Percentiles rank a stretch among this genome's conserved stretches.
Evolutionary conservation across 805 yeast genomes (phyloP).

Genomic region (Saccharomycopsis olivae): DNA sequence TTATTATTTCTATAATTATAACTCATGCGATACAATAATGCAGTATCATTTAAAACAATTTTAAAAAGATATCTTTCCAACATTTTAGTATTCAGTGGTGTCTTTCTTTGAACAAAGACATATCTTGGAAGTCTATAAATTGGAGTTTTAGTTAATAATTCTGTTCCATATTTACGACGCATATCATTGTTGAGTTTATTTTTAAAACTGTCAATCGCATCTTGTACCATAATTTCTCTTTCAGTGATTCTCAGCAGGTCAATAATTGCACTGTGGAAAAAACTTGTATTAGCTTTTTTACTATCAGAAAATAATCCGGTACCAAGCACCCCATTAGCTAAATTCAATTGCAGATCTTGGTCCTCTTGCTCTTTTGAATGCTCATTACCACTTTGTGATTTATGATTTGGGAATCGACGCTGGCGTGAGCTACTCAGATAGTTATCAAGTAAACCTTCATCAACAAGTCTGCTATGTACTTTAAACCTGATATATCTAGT

Average conservation of each 20-base stretch:
- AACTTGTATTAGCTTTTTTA: conserved; percentile 3
- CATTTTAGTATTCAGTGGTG: conserved; percentile 3
- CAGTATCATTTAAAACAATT: conserved; percentile 11
- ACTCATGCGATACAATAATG: conserved; percentile 11
- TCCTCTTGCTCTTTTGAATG: conserved; percentile 12
- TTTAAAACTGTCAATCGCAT: conserved; percentile 10
- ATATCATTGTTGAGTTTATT: conserved; percentile 13
- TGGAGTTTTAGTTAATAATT: conserved; percentile 11
- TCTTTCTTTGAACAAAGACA: conserved; percentile 13
- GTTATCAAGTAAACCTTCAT: conserved; percentile 22
- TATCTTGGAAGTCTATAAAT: conserved; percentile 11
- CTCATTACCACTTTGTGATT: conserved; percentile 20
- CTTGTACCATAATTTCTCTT: conserved; percentile 12
- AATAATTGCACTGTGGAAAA: too few species aligned
- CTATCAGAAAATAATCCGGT: background rate
- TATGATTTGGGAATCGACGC: conserved; percentile 18
- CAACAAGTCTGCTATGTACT: conserved; percentile 25
- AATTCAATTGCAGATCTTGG: background rate
- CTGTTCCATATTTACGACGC: conserved; percentile 12
- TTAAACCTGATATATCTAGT: conserved; percentile 31
- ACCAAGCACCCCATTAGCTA: background rate
- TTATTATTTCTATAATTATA: conserved; percentile 9
- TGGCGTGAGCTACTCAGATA: too few species aligned
- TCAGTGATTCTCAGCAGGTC: too few species aligned
- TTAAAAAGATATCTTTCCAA: conserved; percentile 8